Base-by-base conservation (phyloP, 2,329 filamentous ascomycete species). In the Talaromyces sp. region DNA sequence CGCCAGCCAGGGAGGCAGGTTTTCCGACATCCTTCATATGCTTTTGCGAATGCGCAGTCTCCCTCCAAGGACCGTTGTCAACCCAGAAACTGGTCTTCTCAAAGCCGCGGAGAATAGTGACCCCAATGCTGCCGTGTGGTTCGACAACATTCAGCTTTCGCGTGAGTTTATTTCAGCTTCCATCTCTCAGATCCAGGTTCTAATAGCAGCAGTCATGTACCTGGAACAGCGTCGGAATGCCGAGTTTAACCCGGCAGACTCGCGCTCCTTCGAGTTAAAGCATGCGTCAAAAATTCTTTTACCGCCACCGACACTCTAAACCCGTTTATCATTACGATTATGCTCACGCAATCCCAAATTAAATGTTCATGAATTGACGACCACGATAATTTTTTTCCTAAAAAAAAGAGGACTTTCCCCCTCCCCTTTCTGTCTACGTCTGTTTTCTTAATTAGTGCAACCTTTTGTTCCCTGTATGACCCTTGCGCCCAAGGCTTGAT, bases 21-120 rank as follows among this genome's bases (percentile, higher is more conserved):
- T 87, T 64, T 79, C 82, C 23, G 81, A 84, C 57, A 81, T 86
- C 34, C 72, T 87, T 4, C 78, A 81, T 61, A 85, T 85, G 77
- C 73, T 87, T 34, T 74, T 87, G 55, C 82, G 82, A 65, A 85
- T 87, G 81, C 82, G 85, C 6, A 75, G 74, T 54, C 67, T 80
- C n/a, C 75, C 77, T 12, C 78, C 78, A 30, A 77, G 76, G 66
- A 74, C 76, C 5, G 70, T 60, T 31, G 68, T 77, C 27, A 69
- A 73, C 27, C 69, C 71, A 3, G 76, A 78, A 14, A 75, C 70
- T 23, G 75, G 75, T n/a, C 65, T 73, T 10, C 61, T 79, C 60
- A 73, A 72, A 65, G 72, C 76, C 4, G 70, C 72, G 7, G 73
- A 78, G 10, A 73, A 70, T 9, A 76, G 73, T 61, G 74, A 76